Evolutionary conservation across 108 stramenopile species (phyloP).

Genomic region (Nitzschia inconspicua): DNA sequence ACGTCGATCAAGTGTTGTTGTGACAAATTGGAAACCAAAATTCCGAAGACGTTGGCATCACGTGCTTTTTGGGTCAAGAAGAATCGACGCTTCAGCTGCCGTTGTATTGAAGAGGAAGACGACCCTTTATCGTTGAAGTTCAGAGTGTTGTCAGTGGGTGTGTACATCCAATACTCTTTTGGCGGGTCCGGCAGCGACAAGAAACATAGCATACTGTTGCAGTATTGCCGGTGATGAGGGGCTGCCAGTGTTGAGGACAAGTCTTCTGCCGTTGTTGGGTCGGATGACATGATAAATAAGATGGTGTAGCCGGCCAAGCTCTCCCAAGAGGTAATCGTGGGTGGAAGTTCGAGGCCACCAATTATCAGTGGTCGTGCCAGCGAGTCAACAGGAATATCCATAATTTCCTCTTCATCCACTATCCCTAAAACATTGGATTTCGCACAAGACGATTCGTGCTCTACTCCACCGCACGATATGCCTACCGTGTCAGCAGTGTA

Average conservation of each 20-base stretch:
- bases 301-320: slow-evolving; percentile 53
- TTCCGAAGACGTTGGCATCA: slow-evolving; percentile 83
- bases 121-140: slow-evolving; percentile 2
- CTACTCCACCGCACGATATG: too few species aligned
- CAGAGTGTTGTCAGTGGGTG: slow-evolving; percentile 37
- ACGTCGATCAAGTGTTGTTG: slow-evolving; percentile 67
- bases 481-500: too few species aligned
- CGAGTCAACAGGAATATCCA: background rate
- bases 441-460: too few species aligned
- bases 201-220: slow-evolving; percentile 51
- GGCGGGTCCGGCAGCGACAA: slow-evolving; percentile 25
- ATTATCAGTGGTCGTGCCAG: slow-evolving; percentile 16
- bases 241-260: slow-evolving; percentile 21
- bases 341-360: slow-evolving; percentile 76
- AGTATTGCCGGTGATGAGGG: slow-evolving; percentile 42
- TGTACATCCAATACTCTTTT: slow-evolving; percentile 57
- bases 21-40: slow-evolving; percentile 87
- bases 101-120: slow-evolving; percentile 37
- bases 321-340: slow-evolving; percentile 35
- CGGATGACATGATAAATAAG: slow-evolving; percentile 48
- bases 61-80: slow-evolving; percentile 84
- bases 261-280: slow-evolving; percentile 38
- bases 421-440: slow-evolving; percentile 2
- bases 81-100: slow-evolving; percentile 77
- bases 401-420: slow-evolving; percentile 4